A percentile compares a stretch with the other conserved stretches of the same genome.
Conservation (phyloP, 2,329 filamentous ascomycete genomes). For the Emmonsia crescens region DNA sequence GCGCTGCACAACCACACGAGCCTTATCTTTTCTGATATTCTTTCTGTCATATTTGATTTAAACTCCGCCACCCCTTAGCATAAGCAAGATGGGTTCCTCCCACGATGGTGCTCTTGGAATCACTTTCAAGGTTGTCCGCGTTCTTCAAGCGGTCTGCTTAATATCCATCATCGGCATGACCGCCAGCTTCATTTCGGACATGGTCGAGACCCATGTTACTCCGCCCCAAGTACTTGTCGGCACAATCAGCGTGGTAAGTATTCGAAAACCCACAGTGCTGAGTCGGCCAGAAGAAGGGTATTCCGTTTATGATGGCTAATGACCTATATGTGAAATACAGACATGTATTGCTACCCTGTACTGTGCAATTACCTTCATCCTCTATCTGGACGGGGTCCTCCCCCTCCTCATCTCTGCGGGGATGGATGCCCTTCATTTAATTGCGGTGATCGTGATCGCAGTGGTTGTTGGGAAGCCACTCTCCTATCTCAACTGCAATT, state of each 20-base stretch:
- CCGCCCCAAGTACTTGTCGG: conserved; percentile 65
- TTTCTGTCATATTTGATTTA: not conserved
- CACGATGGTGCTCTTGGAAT: conserved; percentile 64
- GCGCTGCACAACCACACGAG: not conserved
- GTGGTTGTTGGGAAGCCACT: conserved; percentile 70
- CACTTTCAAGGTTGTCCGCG: conserved; percentile 64
- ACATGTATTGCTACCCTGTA: conserved; percentile 70
- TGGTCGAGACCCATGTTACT: conserved; percentile 53
- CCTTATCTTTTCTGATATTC: not conserved
- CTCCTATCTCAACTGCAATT: conserved; percentile 62
- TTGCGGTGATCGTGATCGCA: conserved; percentile 67
- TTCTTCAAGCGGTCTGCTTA: conserved; percentile 60
- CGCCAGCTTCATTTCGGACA: conserved; percentile 70
- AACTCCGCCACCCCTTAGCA: not conserved
- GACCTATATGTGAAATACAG: conserved; percentile 34
- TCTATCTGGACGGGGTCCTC: conserved; percentile 65
- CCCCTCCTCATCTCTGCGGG: conserved; percentile 59
- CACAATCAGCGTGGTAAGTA: conserved; percentile 66
- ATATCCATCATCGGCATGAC: conserved; percentile 69
- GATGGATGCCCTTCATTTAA: conserved; percentile 58
- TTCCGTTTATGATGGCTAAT: conserved; percentile 8
- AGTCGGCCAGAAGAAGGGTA: not conserved
- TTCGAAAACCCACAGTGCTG: not conserved
- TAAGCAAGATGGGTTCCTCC: conserved; percentile 39
- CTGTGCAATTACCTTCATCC: conserved; percentile 66